A percentile compares a stretch with the other conserved stretches of the same genome.
Evolutionary conservation across 73 alveolate genomes (phyloP).

Genomic region (Durusdinium trenchii): DNA sequence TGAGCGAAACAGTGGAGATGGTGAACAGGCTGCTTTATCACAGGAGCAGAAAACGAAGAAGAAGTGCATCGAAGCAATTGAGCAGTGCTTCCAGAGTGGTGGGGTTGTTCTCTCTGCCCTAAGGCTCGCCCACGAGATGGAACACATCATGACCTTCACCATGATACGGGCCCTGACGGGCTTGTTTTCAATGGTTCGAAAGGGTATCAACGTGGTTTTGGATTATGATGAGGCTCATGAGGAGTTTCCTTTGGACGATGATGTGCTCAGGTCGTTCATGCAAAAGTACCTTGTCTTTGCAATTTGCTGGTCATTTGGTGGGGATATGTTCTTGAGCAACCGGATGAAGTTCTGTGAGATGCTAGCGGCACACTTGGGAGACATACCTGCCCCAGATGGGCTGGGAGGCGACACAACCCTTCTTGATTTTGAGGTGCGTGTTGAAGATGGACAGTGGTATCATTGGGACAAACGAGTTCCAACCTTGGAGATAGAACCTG

Average conservation of each 20-base stretch:
- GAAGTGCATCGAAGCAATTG: slow-evolving; percentile 98
- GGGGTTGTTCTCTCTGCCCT: slow-evolving; percentile 96
- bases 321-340: slow-evolving; percentile 83
- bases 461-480: slow-evolving; percentile 99
- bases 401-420: slow-evolving; percentile 90
- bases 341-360: slow-evolving; percentile 94
- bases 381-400: slow-evolving; percentile 78
- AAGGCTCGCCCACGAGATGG: slow-evolving; percentile 97
- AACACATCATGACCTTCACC: slow-evolving; percentile 99
- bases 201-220: slow-evolving; percentile 98
- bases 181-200: slow-evolving; percentile 99
- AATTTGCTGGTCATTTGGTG: slow-evolving; percentile 93
- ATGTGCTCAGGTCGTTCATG: slow-evolving; percentile 94
- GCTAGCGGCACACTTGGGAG: slow-evolving; percentile 83
- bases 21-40: slow-evolving; percentile 96
- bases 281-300: slow-evolving; percentile 77
- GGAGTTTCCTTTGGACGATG: slow-evolving; percentile 98
- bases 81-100: slow-evolving; percentile 97
- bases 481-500: slow-evolving; percentile 98
- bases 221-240: slow-evolving; percentile 99
- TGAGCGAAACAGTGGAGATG: slow-evolving; percentile 95
- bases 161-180: slow-evolving; percentile 99
- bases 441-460: slow-evolving; percentile 99
- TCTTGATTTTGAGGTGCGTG: slow-evolving; percentile 97
- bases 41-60: slow-evolving; percentile 96